Evolutionary conservation across 2,329 filamentous ascomycete genomes (phyloP), one percentile per base, ranked within the genome.

Genomic region (Colletotrichum orchidophilum): DNA sequence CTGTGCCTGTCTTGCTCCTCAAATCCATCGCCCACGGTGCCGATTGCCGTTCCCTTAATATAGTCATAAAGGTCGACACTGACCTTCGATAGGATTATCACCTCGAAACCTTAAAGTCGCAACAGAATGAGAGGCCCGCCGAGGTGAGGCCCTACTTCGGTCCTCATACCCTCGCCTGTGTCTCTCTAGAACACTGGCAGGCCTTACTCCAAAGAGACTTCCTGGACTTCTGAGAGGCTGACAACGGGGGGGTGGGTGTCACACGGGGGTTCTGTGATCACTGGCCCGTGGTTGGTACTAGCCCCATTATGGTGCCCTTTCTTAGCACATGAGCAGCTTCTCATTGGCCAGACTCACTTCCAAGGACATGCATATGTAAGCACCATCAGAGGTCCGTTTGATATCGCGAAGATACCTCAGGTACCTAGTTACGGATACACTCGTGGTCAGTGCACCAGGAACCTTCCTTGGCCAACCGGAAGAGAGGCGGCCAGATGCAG

Each of bases 191-290:
- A 33, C n/a, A 21, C 21, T 42, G 53, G 27, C n/a, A 29, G 33
- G 54, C 54, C 27, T 29, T 9, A 21, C 60, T 64, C 63, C 42
- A 33, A 42, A 50, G 31, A 33, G 27, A 52, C 54, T 26, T 68
- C 53, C 50, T 39, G 24, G 53, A 49, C 50, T 31, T 49, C 60
- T 59, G 66, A 58, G 66, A 65, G 63, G 67, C 67, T 70, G 63
- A 60, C 35, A 58, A 50, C 61, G 26, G 64, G 66, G 60, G 52
- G 31, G 55, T 61, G 39, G 12, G 35, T 46, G 54, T 12, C 66
- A 24, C 46, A 33, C 15, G 62, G 26, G 31, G 67, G 63, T 26
- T 21, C 24, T 31, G 63, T 61, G 33, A 57, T 57, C 35, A 66
- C 26, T 66, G n/a, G 55, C 60, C 42, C 33, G 60, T 69, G 53